These are phyloP conservation scores for Yamadazyma oceani DNA, from an alignment of 1,139 yeast genomes.

Conservation along the genomic window DNA sequence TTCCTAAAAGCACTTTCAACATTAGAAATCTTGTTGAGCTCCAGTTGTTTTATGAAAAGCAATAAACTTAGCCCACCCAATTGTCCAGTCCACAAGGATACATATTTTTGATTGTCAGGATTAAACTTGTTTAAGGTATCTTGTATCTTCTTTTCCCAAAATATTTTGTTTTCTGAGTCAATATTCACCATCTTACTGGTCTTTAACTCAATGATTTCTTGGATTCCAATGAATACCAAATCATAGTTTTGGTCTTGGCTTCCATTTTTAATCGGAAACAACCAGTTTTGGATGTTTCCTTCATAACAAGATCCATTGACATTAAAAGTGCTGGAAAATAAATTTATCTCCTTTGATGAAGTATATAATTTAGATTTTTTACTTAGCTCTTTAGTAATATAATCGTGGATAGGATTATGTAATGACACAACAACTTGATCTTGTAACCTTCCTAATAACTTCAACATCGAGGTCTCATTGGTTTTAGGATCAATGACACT, in stretches of 20 bases:
- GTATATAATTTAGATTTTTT: conserved; percentile 50
- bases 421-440: conserved; percentile 49
- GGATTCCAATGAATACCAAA: conserved; percentile 79
- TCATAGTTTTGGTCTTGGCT: conserved; percentile 42
- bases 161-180: conserved; percentile 66
- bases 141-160: conserved; percentile 78
- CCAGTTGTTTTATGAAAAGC: conserved; percentile 60
- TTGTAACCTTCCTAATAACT: conserved; percentile 48
- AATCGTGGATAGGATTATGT: conserved; percentile 72
- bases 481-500: conserved; percentile 43
- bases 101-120: conserved; percentile 49
- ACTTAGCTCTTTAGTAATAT: conserved; percentile 55
- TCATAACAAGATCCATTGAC: conserved; percentile 60
- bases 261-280: conserved; percentile 45
- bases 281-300: conserved; percentile 56
- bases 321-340: conserved; percentile 70
- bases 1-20: conserved; percentile 81
- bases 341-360: conserved; percentile 48
- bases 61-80: conserved; percentile 88
- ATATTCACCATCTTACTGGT: conserved; percentile 87
- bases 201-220: conserved; percentile 88
- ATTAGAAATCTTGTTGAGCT: conserved; percentile 52
- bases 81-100: conserved; percentile 80
- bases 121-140: conserved; percentile 49
- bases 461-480: conserved; percentile 47